Percentiles rank a stretch among this genome's conserved stretches.
Evolutionary conservation across 257 asterid species (phyloP).

Genomic region (Solanum peruvianum): DNA sequence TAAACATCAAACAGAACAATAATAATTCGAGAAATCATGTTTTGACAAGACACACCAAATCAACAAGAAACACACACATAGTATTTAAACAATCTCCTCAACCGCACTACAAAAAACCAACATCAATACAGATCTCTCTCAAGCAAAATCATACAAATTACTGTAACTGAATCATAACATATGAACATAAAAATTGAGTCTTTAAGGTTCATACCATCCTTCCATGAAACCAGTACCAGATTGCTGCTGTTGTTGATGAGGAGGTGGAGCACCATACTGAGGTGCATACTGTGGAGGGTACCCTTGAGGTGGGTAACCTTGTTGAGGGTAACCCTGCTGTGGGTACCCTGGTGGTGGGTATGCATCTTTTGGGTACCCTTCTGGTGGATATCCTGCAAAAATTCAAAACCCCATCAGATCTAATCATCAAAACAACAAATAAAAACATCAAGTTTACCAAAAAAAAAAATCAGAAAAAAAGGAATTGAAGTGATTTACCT

Average conservation of each 20-base stretch:
- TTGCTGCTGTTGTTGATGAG: conserved; percentile 38
- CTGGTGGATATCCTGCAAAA: conserved; percentile 55
- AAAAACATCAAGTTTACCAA: not conserved
- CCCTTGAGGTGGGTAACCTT: conserved; percentile 19
- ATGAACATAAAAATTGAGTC: not conserved
- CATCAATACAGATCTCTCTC: not conserved
- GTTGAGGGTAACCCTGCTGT: conserved; percentile 43
- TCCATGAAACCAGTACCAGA: conserved; percentile 33
- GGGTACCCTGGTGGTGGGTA: conserved; percentile 68
- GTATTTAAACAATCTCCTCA: not conserved
- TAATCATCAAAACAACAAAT: not conserved
- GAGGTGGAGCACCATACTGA: conserved; percentile 35
- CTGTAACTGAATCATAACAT: not conserved
- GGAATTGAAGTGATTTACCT: conserved; percentile 16
- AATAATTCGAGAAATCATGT: not conserved
- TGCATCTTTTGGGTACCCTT: conserved; percentile 64
- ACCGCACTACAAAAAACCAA: not conserved
- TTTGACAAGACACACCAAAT: not conserved
- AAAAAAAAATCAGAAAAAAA: not conserved
- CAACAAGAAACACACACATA: not conserved
- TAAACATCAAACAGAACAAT: not conserved
- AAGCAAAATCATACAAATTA: not conserved
- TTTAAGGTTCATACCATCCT: conserved; percentile 37
- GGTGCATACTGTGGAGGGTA: conserved; percentile 54
- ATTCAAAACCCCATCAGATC: not conserved